Percentiles rank a stretch among this genome's conserved stretches.
These are phyloP conservation scores for Trichophyton schoenleinii DNA, from an alignment of 2,329 filamentous ascomycete species.

Conservation along the genomic window DNA sequence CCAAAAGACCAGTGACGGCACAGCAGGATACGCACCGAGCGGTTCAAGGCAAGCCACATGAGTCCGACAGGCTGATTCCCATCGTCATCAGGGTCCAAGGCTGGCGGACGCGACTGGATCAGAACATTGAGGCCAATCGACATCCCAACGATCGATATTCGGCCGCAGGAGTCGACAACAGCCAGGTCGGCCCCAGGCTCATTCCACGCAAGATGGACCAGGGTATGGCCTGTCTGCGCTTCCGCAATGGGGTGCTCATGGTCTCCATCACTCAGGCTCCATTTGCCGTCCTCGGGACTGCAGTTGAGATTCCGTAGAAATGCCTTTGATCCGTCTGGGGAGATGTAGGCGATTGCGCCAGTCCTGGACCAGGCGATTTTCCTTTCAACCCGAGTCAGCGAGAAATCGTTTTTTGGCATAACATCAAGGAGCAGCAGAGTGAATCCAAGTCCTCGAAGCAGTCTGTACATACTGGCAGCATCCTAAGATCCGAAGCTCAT, in stretches of 20 bases:
- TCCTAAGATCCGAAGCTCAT: conserved; percentile 61
- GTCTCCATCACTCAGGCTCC: conserved; percentile 64
- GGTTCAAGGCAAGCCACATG: conserved; percentile 63
- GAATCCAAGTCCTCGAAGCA: not conserved
- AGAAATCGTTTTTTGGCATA: not conserved
- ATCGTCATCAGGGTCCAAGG: conserved; percentile 60
- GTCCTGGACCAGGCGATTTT: conserved; percentile 77
- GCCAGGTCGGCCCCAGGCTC: conserved; percentile 67
- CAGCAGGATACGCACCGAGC: conserved; percentile 27
- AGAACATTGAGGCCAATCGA: conserved; percentile 62
- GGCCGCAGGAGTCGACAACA: conserved; percentile 65
- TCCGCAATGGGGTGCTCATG: conserved; percentile 49
- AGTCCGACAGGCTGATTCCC: conserved; percentile 66
- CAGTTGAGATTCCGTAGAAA: conserved; percentile 62
- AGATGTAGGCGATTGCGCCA: conserved; percentile 73
- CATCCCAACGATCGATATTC: conserved; percentile 62
- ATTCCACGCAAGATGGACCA: conserved; percentile 77
- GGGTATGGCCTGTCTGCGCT: conserved; percentile 49
- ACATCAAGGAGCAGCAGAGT: not conserved
- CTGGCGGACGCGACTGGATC: conserved; percentile 47
- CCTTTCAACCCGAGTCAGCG: conserved; percentile 33
- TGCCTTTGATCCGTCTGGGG: conserved; percentile 55
- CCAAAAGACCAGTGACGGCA: not conserved
- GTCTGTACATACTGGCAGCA: conserved; percentile 61
- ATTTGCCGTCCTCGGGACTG: conserved; percentile 55